These are phyloP conservation scores for Vinca minor DNA, from an alignment of 257 asterid species.

Conservation along the genomic window DNA sequence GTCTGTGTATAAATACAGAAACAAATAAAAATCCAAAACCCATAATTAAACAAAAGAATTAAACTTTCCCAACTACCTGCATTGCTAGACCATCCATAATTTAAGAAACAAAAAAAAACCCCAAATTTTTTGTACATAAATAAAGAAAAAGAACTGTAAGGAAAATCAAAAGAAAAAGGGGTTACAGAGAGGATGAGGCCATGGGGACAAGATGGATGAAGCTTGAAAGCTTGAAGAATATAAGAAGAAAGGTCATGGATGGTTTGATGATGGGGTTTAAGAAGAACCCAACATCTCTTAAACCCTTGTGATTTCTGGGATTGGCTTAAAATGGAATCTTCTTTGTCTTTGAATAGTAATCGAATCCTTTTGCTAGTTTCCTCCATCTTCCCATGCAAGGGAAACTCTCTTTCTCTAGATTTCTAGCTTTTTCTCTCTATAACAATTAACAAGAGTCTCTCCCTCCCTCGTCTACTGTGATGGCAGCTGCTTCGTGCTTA, in stretches of 20 bases:
- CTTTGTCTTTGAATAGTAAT: conserved; percentile 46
- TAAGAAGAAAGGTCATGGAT: conserved; percentile 48
- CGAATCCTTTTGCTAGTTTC: conserved; percentile 62
- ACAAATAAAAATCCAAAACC: too few species aligned
- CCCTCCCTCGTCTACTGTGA: background rate
- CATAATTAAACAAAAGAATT: too few species aligned
- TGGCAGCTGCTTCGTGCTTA: conserved; percentile 1
- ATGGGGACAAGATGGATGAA: conserved; percentile 64
- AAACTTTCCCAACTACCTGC: too few species aligned
- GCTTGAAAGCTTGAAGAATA: conserved; percentile 57
- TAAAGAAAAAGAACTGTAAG: background rate
- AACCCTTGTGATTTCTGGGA: conserved; percentile 62
- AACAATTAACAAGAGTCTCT: background rate
- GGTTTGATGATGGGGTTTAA: conserved; percentile 53
- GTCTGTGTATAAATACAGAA: too few species aligned
- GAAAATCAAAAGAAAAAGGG: background rate
- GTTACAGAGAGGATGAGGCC: conserved; percentile 75
- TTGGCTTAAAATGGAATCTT: conserved; percentile 50
- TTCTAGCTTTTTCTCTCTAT: background rate
- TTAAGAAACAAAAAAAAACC: background rate
- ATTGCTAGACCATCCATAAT: background rate
- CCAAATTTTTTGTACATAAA: too few species aligned
- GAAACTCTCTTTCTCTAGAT: background rate
- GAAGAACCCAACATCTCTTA: conserved; percentile 53
- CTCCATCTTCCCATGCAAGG: conserved; percentile 33